A percentile compares a stretch with the other conserved stretches of the same genome.
Evolutionary conservation across 192 early-diverging fungal species (phyloP).

Genomic region (Gaertneriomyces sp.): DNA sequence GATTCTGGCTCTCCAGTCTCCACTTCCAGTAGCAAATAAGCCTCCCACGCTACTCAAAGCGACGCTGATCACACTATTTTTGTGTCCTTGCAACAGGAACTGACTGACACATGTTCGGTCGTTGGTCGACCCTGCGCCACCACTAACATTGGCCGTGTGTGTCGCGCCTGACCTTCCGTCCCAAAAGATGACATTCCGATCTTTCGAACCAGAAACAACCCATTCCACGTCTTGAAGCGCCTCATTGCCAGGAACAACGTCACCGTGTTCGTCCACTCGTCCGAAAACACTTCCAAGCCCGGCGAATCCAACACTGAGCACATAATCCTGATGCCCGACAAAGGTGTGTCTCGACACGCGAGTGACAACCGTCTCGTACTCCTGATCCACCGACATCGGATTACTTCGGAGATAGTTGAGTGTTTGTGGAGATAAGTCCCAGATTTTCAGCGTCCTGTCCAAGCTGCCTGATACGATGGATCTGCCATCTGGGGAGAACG

Average conservation of each 20-base stretch:
- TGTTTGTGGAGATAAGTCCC: constrained; percentile 65
- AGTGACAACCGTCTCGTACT: constrained; percentile 33
- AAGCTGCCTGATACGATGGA: constrained; percentile 87
- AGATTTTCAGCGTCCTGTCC: constrained; percentile 88
- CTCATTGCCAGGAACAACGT: constrained; percentile 23
- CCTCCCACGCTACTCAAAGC: constrained; percentile 76
- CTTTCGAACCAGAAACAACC: constrained; percentile 87
- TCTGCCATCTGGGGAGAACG: constrained; percentile 89
- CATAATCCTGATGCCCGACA: constrained; percentile 89
- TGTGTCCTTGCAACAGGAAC: constrained; percentile 83
- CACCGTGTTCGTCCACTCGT: constrained; percentile 36
- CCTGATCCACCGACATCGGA: constrained; percentile 2
- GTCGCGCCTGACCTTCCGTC: constrained; percentile 77
- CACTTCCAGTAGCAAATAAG: constrained; percentile 93
- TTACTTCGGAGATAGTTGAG: constrained; percentile 7
- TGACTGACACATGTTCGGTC: constrained; percentile 27
- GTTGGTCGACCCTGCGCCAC: constrained; percentile 49
- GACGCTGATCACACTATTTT: constrained; percentile 96
- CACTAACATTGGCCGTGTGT: constrained; percentile 81
- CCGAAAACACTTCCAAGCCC: constrained; percentile 28
- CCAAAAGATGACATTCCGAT: constrained; percentile 90
- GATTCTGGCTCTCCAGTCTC: constrained; percentile 86
- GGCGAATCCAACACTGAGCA: constrained; percentile 83
- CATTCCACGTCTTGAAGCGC: constrained; percentile 75
- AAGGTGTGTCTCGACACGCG: constrained; percentile 48